phyloP scores from a whole-genome alignment of 441 rosid species.

The California macrophylla region DNA sequence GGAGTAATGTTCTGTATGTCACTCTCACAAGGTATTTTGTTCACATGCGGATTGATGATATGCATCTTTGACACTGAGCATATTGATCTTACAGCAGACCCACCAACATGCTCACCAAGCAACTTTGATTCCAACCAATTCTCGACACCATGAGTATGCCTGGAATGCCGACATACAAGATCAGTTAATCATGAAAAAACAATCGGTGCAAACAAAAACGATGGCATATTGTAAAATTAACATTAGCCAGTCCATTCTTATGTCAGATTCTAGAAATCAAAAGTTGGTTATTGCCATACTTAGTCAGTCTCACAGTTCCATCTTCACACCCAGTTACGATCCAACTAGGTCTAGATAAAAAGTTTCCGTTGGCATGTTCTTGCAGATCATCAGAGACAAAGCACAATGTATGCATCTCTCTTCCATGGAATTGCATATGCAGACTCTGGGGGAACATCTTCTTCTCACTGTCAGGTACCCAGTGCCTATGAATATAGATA shows the following conservation, averaged over 20 bases:
- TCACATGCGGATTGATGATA: slow-evolving; percentile 31
- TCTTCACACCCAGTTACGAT: slow-evolving; percentile 95
- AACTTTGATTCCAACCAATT: slow-evolving; percentile 73
- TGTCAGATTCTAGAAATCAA: slow-evolving; percentile 13
- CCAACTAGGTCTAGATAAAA: slow-evolving; percentile 50
- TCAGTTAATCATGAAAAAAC: slow-evolving; percentile 12
- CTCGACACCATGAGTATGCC: slow-evolving; percentile 48
- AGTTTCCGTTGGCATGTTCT: slow-evolving; percentile 22
- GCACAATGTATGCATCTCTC: slow-evolving; percentile 85
- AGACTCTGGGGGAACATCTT: slow-evolving; percentile 58
- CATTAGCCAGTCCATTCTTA: slow-evolving; percentile 1
- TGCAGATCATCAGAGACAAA: slow-evolving; percentile 42
- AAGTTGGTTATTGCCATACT: slow-evolving; percentile 32
- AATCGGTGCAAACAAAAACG: slow-evolving; percentile 1
- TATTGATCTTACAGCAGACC: slow-evolving; percentile 91
- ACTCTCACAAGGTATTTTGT: slow-evolving; percentile 19
- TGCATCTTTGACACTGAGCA: slow-evolving; percentile 56
- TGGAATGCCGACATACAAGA: slow-evolving; percentile 23
- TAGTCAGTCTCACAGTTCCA: slow-evolving; percentile 90
- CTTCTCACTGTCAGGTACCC: slow-evolving; percentile 38
- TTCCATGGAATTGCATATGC: slow-evolving; percentile 84
- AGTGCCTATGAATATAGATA: slow-evolving; percentile 59
- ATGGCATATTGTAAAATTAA: neutral
- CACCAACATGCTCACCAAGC: slow-evolving; percentile 95
- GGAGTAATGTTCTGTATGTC: slow-evolving; percentile 18